Evolutionary conservation across 179 eudicot species (phyloP).

Genomic region (Heliamphora pulchella): DNA sequence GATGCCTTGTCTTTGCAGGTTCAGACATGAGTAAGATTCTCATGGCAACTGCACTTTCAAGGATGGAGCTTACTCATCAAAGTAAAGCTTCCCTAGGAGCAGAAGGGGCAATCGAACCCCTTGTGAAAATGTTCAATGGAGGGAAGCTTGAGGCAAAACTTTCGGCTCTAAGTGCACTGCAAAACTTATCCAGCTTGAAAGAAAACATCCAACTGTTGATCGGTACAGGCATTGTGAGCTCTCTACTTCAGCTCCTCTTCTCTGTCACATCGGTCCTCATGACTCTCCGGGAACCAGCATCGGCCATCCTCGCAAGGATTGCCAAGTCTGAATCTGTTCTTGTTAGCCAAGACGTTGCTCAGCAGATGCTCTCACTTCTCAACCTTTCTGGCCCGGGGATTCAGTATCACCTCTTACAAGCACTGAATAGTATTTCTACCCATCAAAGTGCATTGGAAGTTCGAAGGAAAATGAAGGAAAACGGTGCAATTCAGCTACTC

Average conservation of each 20-base stretch:
- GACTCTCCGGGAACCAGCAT: conserved; percentile 86
- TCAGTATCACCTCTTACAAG: conserved; percentile 54
- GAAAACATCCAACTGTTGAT: conserved; percentile 47
- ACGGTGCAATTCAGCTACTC: conserved; percentile 59
- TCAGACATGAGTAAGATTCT: conserved; percentile 88
- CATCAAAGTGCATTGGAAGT: conserved; percentile 49
- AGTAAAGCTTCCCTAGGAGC: conserved; percentile 54
- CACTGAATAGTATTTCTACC: conserved; percentile 51
- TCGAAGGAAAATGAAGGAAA: conserved; percentile 50
- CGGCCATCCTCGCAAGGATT: conserved; percentile 59
- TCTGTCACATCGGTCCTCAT: conserved; percentile 83
- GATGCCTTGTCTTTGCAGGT: conserved; percentile 35
- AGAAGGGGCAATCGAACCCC: conserved; percentile 65
- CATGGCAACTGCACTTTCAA: conserved; percentile 78
- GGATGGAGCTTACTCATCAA: conserved; percentile 69
- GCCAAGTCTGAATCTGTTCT: conserved; percentile 59
- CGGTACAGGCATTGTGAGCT: conserved; percentile 51
- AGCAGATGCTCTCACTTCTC: conserved; percentile 77
- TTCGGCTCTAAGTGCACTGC: conserved; percentile 59
- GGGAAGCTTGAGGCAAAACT: conserved; percentile 91
- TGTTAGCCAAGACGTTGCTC: conserved; percentile 48
- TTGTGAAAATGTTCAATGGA: conserved; percentile 65
- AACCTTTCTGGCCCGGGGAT: conserved; percentile 57
- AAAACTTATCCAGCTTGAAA: conserved; percentile 45
- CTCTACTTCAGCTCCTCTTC: conserved; percentile 84